Conservation (phyloP, 2,329 filamentous ascomycete genomes). For the Phialophora expanda region DNA sequence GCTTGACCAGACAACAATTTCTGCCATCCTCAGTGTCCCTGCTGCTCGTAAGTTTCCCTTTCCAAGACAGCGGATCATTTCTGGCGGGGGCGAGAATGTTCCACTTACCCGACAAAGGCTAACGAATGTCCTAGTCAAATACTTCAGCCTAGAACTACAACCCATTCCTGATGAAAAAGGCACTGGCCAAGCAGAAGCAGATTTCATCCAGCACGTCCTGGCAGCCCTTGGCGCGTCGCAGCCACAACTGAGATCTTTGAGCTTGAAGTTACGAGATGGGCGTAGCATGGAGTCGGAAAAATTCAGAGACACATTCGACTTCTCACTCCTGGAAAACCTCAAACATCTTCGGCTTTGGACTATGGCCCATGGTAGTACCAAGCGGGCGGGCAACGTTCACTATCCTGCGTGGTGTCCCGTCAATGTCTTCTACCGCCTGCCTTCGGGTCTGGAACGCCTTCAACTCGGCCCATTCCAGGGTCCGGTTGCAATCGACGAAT, state of each 20-base stretch:
- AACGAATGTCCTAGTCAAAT: background rate
- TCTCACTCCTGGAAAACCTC: background rate
- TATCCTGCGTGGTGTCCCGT: background rate
- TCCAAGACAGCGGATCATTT: background rate
- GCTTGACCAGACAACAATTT: background rate
- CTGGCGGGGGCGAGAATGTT: background rate
- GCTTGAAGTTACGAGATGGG: background rate
- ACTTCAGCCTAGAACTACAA: background rate
- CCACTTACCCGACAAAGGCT: background rate
- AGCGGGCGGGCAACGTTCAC: background rate
- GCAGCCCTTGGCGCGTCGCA: background rate
- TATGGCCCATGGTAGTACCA: background rate
- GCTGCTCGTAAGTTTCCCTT: background rate
- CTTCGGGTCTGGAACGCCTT: background rate
- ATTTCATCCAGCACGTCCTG: background rate
- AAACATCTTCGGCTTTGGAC: background rate
- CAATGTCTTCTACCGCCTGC: background rate
- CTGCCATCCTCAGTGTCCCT: background rate
- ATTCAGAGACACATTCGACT: background rate
- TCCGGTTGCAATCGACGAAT: background rate
- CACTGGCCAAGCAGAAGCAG: background rate
- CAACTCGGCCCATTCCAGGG: background rate
- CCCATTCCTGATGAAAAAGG: background rate
- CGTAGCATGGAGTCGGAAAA: background rate
- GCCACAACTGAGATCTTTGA: background rate